Base-by-base conservation (phyloP, 306 rosid genomes). In the Begonia fuchsioides region DNA sequence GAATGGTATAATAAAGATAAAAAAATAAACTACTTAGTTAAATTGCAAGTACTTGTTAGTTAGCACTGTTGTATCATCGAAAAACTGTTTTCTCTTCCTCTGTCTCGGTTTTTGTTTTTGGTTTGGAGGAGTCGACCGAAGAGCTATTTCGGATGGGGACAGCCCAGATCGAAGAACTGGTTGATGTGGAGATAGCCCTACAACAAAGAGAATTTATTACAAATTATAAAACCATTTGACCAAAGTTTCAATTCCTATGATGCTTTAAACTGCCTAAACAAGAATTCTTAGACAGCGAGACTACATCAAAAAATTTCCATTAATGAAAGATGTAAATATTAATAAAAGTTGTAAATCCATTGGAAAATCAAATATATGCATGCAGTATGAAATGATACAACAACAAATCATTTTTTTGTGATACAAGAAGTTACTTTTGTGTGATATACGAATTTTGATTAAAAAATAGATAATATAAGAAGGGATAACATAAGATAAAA, bases 61-160 rank as follows among this genome's bases (percentile, higher is more conserved):
- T 66, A 90, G 59, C 51, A 85, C 95, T 17, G 82, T 77, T 17
- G 84, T 55, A 44, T 74, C 62, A 64, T 90, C 98, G 18, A 64
- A 79, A 20, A 57, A 66, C 52, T 70, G 93, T 63, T 75, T 84
- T 65, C 87, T 77, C 74, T 75, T 90, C 69, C 82, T 77, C 50
- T 62, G 63, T 68, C 81, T 72, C 56, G 51, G 55, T 61, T 55
- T 77, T 51, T 70, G 94, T 62, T 72, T 77, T 54, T 72, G 74
- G 44, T 41, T 47, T 50, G 58, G 82, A 43, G 87, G 81, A 50
- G 77, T 76, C 48, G 79, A 41, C 52, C 18, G 62, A 39, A 88
- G 67, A 50, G 39, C 59, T 19, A 65, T 16, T 32, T 60, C 44
- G 16, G 49, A 49, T 9, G 65, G 53, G 48, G 17, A 16, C 44